These are phyloP conservation scores for Carallia pectinifolia DNA, from an alignment of 345 rosid genomes.

Conservation along the genomic window DNA sequence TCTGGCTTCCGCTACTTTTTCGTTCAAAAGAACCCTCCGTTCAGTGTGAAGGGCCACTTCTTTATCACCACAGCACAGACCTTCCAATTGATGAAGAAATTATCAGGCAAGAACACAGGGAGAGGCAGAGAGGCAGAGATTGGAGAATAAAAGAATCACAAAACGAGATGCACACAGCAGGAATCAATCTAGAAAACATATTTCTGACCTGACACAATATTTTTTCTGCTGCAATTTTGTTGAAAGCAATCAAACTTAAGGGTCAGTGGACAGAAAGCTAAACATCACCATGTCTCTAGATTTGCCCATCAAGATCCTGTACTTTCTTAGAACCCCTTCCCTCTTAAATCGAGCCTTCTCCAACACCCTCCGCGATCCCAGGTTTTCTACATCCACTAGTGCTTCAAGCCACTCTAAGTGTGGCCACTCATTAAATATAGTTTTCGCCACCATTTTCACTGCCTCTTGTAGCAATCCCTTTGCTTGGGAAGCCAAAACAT, in stretches of 20 bases:
- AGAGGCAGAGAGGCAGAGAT: no score
- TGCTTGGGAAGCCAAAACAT: slow-evolving; percentile 43
- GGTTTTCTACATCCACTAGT: slow-evolving; percentile 51
- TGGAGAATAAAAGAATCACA: no score
- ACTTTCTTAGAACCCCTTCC: slow-evolving; percentile 67
- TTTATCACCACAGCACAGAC: no score
- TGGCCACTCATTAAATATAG: slow-evolving; percentile 49
- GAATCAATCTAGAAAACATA: no score
- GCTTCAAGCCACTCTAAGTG: slow-evolving; percentile 66
- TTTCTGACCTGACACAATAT: no score
- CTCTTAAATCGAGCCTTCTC: slow-evolving; percentile 64
- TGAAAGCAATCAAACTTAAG: neutral
- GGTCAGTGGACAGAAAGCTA: slow-evolving; percentile 60
- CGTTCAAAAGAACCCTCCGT: no score
- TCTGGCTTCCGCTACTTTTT: no score
- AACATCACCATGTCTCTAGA: slow-evolving; percentile 56
- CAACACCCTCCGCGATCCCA: slow-evolving; percentile 57
- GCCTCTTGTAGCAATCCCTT: slow-evolving; percentile 55
- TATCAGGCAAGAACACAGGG: no score
- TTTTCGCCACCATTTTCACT: slow-evolving; percentile 42
- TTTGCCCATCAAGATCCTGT: slow-evolving; percentile 38
- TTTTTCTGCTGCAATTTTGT: neutral
- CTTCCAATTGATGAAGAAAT: no score
- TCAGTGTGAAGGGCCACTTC: no score
- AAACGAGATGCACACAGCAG: no score